A percentile compares a stretch with the other conserved stretches of the same genome.
phyloP scores from a whole-genome alignment of 2,329 filamentous ascomycete genomes.

The Alternaria arborescens region DNA sequence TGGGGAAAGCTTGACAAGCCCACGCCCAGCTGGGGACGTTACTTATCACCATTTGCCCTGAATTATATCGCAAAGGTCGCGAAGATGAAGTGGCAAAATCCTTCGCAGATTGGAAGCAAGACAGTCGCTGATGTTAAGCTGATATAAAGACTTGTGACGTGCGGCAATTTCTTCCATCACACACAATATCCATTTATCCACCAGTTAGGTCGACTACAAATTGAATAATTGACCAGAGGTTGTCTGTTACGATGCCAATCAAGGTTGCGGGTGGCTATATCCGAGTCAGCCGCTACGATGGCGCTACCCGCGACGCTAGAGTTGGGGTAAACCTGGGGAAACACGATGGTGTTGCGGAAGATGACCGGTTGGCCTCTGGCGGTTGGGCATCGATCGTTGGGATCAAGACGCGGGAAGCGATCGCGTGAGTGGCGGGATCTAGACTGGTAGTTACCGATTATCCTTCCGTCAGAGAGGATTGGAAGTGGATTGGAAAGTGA shows the following conservation, averaged over 20 bases:
- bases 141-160: neutral
- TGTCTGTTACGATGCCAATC: neutral
- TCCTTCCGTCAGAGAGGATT: neutral
- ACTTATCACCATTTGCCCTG: neutral
- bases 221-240: neutral
- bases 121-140: neutral
- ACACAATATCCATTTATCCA: neutral
- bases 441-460: neutral
- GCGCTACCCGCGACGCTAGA: neutral
- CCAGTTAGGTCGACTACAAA: neutral
- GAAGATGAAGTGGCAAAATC: neutral
- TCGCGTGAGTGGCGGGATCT: neutral
- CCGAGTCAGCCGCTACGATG: neutral
- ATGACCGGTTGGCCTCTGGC: neutral
- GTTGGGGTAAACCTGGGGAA: neutral
- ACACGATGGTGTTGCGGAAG: neutral
- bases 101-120: neutral
- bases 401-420: neutral
- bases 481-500: neutral
- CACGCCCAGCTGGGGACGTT: neutral
- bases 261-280: neutral
- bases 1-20: accelerated
- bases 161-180: neutral
- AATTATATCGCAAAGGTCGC: accelerated
- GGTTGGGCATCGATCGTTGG: neutral